Conservation (phyloP, 2,329 filamentous ascomycete species). For the Coniochaeta sp. region DNA sequence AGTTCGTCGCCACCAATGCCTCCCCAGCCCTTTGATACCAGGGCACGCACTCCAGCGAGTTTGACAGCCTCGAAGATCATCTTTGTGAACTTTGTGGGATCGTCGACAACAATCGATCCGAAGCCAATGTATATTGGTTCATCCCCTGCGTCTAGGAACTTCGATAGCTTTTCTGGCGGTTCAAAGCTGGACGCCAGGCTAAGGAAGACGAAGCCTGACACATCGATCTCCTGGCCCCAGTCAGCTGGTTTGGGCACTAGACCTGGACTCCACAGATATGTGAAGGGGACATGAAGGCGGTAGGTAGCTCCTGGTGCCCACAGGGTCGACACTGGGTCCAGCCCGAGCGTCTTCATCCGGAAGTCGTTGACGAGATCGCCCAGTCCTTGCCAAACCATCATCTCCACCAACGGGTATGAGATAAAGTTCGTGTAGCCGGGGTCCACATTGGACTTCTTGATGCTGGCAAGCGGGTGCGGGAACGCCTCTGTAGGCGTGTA, state of each 20-base stretch:
- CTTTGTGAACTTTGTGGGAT: slow-evolving; percentile 59
- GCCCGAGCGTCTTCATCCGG: slow-evolving; percentile 57
- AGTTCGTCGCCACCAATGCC: slow-evolving; percentile 52
- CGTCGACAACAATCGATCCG: slow-evolving; percentile 68
- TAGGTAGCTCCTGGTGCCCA: slow-evolving; percentile 72
- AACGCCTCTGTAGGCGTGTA: slow-evolving; percentile 71
- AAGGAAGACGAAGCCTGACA: slow-evolving; percentile 73
- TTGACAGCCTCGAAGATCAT: slow-evolving; percentile 66
- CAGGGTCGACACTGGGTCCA: slow-evolving; percentile 68
- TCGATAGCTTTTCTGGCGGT: slow-evolving; percentile 46
- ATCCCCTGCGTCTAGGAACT: slow-evolving; percentile 50
- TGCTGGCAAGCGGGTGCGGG: slow-evolving; percentile 70
- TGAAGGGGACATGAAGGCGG: slow-evolving; percentile 67
- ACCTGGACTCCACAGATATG: slow-evolving; percentile 64
- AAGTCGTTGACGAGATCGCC: slow-evolving; percentile 74
- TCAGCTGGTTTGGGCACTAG: slow-evolving; percentile 61
- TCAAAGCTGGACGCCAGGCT: slow-evolving; percentile 57
- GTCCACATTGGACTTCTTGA: slow-evolving; percentile 67
- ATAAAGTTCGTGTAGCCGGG: slow-evolving; percentile 72
- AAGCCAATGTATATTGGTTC: slow-evolving; percentile 69
- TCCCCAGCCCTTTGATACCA: slow-evolving; percentile 73
- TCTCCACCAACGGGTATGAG: slow-evolving; percentile 71
- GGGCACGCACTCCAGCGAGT: slow-evolving; percentile 58
- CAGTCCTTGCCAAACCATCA: slow-evolving; percentile 87
- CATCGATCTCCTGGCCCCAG: slow-evolving; percentile 64